Percentiles rank a stretch among this genome's conserved stretches.
Evolutionary conservation across 2,329 filamentous ascomycete species (phyloP).

Genomic region (Xylariaceae sp.): DNA sequence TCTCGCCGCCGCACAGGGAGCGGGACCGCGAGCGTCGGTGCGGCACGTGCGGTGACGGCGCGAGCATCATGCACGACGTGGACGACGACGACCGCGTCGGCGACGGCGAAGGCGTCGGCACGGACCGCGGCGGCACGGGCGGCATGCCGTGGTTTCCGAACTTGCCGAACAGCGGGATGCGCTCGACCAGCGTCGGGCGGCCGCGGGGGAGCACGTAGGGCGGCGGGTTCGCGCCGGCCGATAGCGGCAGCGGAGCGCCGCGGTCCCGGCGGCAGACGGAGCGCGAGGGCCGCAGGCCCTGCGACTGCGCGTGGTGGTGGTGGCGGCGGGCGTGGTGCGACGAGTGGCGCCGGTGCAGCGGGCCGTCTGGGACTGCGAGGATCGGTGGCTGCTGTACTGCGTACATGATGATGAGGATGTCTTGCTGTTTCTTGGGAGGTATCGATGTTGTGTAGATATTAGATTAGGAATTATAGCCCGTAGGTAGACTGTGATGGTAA

Average conservation of each 20-base stretch:
- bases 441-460: too few relatives aligned
- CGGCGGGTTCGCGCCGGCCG: conserved; percentile 2
- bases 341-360: too few relatives aligned
- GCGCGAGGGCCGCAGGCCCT: not conserved
- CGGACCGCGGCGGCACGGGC: not conserved
- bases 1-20: not conserved
- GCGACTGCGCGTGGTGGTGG: not conserved
- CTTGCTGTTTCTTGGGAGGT: too few relatives aligned
- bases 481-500: too few relatives aligned
- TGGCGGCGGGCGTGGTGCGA: not conserved
- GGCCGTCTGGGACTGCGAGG: too few relatives aligned
- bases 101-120: not conserved
- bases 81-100: not conserved
- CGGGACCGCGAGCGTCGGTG: not conserved
- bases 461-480: too few relatives aligned
- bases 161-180: conserved; percentile 2
- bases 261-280: not conserved
- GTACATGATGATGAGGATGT: too few relatives aligned
- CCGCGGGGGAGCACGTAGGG: conserved; percentile 2
- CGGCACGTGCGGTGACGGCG: not conserved
- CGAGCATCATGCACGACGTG: too few relatives aligned
- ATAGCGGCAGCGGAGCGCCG: not conserved
- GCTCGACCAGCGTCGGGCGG: conserved; percentile 1
- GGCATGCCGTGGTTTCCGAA: conserved; percentile 1
- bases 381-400: too few relatives aligned